These are phyloP conservation scores for Heterobasidion irregulare DNA, from an alignment of 1,284 basidiomycete species.

Conservation along the genomic window DNA sequence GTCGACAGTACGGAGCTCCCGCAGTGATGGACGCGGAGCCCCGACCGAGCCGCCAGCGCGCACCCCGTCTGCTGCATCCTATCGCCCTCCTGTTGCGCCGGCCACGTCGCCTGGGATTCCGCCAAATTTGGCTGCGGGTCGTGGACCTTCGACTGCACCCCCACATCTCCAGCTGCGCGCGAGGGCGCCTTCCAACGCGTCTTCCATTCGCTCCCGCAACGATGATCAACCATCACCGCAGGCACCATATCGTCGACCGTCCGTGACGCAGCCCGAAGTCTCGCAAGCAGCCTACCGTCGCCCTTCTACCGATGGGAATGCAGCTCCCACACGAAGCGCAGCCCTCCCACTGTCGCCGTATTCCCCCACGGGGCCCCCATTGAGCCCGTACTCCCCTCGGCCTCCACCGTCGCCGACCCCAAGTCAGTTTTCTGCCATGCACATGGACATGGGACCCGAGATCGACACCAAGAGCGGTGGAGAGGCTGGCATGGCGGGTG, in stretches of 20 bases:
- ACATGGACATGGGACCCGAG: conserved; percentile 14
- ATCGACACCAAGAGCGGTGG: conserved; percentile 72
- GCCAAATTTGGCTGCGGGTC: no score
- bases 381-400: conserved; percentile 5
- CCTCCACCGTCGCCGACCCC: conserved; percentile 9
- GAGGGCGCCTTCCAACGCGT: conserved; percentile 7
- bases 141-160: conserved; percentile 8
- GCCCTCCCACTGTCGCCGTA: no score
- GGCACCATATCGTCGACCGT: no score
- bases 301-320: no score
- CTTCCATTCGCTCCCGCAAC: conserved; percentile 7
- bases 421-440: conserved; percentile 6
- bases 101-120: no score
- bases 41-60: not conserved
- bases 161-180: conserved; percentile 16
- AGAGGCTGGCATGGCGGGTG: conserved; percentile 84
- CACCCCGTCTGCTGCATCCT: conserved; percentile 10
- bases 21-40: not conserved
- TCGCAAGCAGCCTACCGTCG: no score
- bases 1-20: not conserved
- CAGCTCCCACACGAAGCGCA: no score
- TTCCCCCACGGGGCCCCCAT: no score
- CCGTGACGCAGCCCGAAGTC: no score
- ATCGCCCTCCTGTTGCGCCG: not conserved
- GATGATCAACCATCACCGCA: not conserved